A percentile compares a stretch with the other conserved stretches of the same genome.
These are phyloP conservation scores for Dioscorea zingiberensis DNA, from an alignment of 106 monocot species.

Conservation along the genomic window DNA sequence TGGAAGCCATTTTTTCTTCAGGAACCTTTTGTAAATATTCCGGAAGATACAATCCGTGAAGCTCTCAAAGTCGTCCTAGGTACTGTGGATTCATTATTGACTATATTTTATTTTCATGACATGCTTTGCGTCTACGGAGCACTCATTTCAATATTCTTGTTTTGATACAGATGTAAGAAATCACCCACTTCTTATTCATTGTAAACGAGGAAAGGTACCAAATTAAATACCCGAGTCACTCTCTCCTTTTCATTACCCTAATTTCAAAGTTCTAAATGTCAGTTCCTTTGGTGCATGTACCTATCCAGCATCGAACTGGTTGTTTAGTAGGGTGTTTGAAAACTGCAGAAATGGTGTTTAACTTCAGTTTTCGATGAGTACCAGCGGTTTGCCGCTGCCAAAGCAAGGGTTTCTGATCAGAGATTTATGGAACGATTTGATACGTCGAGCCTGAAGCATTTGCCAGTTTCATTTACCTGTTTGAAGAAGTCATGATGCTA, in stretches of 20 bases:
- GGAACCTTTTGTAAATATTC: conserved; percentile 72
- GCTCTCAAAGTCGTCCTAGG: conserved; percentile 81
- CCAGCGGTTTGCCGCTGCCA: conserved; percentile 73
- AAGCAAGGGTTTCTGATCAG: conserved; percentile 75
- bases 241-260: background rate
- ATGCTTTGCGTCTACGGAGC: background rate
- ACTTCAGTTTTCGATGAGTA: conserved; percentile 78
- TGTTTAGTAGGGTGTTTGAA: conserved; percentile 75
- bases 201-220: conserved; percentile 79
- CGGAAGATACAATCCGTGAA: conserved; percentile 62
- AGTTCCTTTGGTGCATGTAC: background rate
- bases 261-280: no score
- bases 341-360: conserved; percentile 78
- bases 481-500: background rate
- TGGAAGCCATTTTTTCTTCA: conserved; percentile 10
- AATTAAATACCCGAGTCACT: background rate
- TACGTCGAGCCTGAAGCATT: conserved; percentile 54
- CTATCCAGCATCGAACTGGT: conserved; percentile 78
- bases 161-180: conserved; percentile 51
- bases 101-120: no score
- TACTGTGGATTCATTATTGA: conserved; percentile 11
- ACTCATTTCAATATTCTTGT: background rate
- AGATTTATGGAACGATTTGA: conserved; percentile 79
- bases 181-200: conserved; percentile 79
- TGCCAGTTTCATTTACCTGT: conserved; percentile 18